Evolutionary conservation across 176 grass and related monocot genomes (phyloP).

Genomic region (Triticum timopheevii): DNA sequence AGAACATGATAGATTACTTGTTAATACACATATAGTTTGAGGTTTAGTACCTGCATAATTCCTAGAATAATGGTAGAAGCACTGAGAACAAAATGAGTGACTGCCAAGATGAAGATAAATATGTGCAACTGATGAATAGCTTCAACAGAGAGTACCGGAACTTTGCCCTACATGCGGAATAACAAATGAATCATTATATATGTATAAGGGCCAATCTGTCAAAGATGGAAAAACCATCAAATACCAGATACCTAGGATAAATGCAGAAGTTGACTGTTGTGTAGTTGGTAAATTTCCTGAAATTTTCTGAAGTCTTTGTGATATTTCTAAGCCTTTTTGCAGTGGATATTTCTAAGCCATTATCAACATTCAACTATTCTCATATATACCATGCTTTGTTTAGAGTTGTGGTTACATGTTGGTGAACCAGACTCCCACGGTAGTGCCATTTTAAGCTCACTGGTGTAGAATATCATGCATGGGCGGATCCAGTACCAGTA

Average conservation of each 20-base stretch:
- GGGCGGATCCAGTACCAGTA: neutral
- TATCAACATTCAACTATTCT: neutral
- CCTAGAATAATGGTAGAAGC: constrained; percentile 64
- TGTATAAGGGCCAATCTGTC: neutral
- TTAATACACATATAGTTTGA: neutral
- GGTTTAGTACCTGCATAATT: constrained; percentile 46
- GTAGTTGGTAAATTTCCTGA: neutral
- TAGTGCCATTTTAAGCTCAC: neutral
- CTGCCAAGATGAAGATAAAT: constrained; percentile 84
- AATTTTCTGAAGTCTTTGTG: neutral
- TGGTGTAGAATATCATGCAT: neutral
- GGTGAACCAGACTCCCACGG: neutral
- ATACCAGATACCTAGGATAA: neutral
- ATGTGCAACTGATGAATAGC: constrained; percentile 88
- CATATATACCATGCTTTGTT: neutral
- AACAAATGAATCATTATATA: neutral
- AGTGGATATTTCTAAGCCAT: neutral
- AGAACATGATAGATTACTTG: neutral
- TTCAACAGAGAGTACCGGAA: constrained; percentile 66
- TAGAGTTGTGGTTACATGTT: neutral
- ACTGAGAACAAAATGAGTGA: constrained; percentile 74
- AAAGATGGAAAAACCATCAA: neutral
- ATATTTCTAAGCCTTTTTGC: too few relatives aligned
- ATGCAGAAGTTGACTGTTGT: neutral
- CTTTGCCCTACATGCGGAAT: constrained; percentile 46